These are phyloP conservation scores for Akanthomyces dipterigenus DNA, from an alignment of 2,329 filamentous ascomycete genomes.

Conservation along the genomic window DNA sequence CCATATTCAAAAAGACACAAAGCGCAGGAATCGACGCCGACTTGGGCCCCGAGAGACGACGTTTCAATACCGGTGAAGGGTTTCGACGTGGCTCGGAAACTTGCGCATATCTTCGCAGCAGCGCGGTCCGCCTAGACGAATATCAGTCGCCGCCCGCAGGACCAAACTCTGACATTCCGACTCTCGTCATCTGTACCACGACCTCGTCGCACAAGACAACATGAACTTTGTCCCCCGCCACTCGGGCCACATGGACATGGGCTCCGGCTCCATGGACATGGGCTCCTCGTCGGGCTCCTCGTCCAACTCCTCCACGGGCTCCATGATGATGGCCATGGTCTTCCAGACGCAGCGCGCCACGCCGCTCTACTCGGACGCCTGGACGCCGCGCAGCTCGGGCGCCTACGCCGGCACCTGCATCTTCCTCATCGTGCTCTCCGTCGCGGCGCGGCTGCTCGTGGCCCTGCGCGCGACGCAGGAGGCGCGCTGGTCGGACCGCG, in stretches of 20 bases:
- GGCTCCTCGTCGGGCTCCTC: background rate
- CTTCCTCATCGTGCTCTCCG: slow-evolving; percentile 73
- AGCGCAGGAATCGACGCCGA: too few species aligned
- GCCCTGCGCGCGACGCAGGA: slow-evolving; percentile 62
- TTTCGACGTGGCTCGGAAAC: background rate
- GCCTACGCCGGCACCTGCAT: slow-evolving; percentile 86
- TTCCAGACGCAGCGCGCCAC: slow-evolving; percentile 54
- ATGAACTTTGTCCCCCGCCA: slow-evolving; percentile 6
- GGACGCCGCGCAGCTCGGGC: slow-evolving; percentile 65
- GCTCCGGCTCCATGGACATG: slow-evolving; percentile 9
- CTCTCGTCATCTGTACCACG: background rate
- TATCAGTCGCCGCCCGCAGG: background rate
- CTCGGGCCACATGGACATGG: slow-evolving; percentile 5
- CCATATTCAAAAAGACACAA: background rate
- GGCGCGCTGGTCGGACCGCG: slow-evolving; percentile 60
- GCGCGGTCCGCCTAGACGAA: background rate
- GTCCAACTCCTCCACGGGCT: background rate
- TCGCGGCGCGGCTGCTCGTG: slow-evolving; percentile 62
- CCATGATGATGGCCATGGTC: slow-evolving; percentile 34
- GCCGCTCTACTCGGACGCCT: slow-evolving; percentile 53
- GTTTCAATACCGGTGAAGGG: background rate
- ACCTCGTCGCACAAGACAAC: background rate
- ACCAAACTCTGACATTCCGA: background rate
- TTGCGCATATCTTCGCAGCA: background rate
- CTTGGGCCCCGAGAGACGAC: too few species aligned